Evolutionary conservation across 2,329 filamentous ascomycete genomes (phyloP).

Genomic region (Metarhizium robertsii): DNA sequence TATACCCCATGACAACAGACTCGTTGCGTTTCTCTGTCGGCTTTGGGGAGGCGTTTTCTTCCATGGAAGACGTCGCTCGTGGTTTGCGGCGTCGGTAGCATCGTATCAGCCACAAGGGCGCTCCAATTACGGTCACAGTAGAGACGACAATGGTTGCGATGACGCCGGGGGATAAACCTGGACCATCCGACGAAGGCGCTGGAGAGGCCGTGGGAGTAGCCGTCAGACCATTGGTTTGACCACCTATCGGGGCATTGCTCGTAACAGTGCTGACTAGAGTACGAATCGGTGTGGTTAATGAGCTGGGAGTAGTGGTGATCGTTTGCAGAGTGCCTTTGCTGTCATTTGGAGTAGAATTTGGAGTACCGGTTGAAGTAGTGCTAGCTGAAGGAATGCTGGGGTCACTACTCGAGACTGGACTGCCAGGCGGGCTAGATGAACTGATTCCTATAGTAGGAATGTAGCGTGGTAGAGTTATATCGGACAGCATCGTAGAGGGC

Average conservation of each 20-base stretch:
- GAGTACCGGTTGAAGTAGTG: not conserved
- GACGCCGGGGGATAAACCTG: not conserved
- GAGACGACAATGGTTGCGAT: not conserved
- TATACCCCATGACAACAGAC: not conserved
- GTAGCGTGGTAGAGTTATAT: no score
- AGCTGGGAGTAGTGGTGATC: no score
- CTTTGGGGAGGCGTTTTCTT: not conserved
- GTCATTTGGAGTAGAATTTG: not conserved
- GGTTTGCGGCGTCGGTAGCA: not conserved
- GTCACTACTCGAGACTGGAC: not conserved
- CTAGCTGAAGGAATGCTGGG: no score
- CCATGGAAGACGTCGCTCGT: not conserved
- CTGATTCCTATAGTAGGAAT: no score
- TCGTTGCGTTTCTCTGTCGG: not conserved
- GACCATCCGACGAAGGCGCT: not conserved
- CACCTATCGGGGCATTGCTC: not conserved
- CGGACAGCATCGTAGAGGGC: not conserved
- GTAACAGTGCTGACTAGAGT: not conserved
- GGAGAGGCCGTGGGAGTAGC: not conserved
- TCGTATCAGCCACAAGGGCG: not conserved
- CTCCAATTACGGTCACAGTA: not conserved
- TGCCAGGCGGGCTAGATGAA: not conserved
- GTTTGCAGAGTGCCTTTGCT: no score
- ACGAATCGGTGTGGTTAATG: no score
- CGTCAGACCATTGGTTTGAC: not conserved